Evolutionary conservation across 2,329 filamentous ascomycete species (phyloP).

Genomic region (Aspergillus sp.): DNA sequence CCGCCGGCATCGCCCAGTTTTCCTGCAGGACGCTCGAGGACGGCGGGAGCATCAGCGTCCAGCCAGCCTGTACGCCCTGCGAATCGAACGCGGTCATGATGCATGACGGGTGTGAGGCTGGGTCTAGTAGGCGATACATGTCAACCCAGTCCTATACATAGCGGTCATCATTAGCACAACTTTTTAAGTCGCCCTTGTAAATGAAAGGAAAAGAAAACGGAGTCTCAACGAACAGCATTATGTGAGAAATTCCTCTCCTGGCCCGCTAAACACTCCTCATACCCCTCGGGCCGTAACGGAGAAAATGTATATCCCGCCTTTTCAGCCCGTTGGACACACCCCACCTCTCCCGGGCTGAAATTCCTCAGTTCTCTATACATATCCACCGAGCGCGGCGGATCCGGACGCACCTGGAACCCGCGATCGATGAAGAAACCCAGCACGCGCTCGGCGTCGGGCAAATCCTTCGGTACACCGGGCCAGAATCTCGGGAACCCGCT

Average conservation of each 20-base stretch:
- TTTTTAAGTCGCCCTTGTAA: background rate
- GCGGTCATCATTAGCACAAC: background rate
- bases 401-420: slow-evolving; percentile 35
- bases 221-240: slow-evolving; percentile 30
- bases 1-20: slow-evolving; percentile 43
- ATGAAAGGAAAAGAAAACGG: too few relatives aligned
- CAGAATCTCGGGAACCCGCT: slow-evolving; percentile 47
- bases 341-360: slow-evolving; percentile 34
- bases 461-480: slow-evolving; percentile 44
- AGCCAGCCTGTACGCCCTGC: slow-evolving; percentile 42
- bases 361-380: slow-evolving; percentile 40
- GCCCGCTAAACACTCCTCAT: slow-evolving; percentile 40
- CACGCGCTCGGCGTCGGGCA: slow-evolving; percentile 26
- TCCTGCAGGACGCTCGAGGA: slow-evolving; percentile 29
- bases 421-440: slow-evolving; percentile 45
- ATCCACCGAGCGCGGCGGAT: slow-evolving; percentile 34
- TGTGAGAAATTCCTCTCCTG: slow-evolving; percentile 41
- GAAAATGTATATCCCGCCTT: slow-evolving; percentile 37
- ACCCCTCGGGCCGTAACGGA: slow-evolving; percentile 35
- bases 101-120: slow-evolving; percentile 36
- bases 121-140: slow-evolving; percentile 39
- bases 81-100: slow-evolving; percentile 45
- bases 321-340: slow-evolving; percentile 36
- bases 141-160: slow-evolving; percentile 41
- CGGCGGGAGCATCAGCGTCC: slow-evolving; percentile 47